Base-by-base conservation (phyloP, 1,284 basidiomycete species). In the Schizopora paradoxa region DNA sequence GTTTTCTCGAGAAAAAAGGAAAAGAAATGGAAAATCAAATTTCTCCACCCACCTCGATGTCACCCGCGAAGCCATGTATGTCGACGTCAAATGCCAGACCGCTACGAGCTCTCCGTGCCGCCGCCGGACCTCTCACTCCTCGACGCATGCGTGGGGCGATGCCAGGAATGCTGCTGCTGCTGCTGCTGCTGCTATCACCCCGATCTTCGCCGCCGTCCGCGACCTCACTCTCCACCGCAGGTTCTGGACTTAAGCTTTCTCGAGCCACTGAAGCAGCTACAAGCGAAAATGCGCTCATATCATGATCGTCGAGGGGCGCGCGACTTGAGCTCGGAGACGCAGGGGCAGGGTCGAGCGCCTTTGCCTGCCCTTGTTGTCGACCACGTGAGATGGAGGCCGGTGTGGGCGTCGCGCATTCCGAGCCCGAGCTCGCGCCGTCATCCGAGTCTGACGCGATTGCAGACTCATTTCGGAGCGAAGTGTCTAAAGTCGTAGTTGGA, bases 351-450 rank as follows among this genome's bases (percentile, higher is more conserved):
- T n/a, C n/a, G n/a, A n/a, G n/a, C n/a, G n/a, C n/a, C n/a, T n/a
- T n/a, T n/a, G 13, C 23, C 16, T 28, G 14, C 13, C 18, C 34
- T 14, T 13, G 2, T 14, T 41, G 19, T 2, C 44, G 35, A 8
- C 25, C 25, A 7, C 27, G 16, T 1, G 14, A 35, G 10, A 33
- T 27, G 28, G 29, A 34, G 2, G 14, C 32, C 11, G 39, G 46
- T 1, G 47, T 48, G 1, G 47, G 47, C 27, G 47, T 48, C 21
- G 42, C 42, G 19, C 47, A 48, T 7, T 48, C 47, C 21, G 47
- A 48, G 10, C 23, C 47, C 8, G 47, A 48, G 8, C 40, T 42
- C 29, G 45, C 40, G 11, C 23, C 18, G 14, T 45, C 43, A 13
- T 29, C 23, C 23, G 22, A 5, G 22, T 6, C 33, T 35, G 10